phyloP scores from a whole-genome alignment of 78 protist genomes.

The Dictyostelium citrinum region DNA sequence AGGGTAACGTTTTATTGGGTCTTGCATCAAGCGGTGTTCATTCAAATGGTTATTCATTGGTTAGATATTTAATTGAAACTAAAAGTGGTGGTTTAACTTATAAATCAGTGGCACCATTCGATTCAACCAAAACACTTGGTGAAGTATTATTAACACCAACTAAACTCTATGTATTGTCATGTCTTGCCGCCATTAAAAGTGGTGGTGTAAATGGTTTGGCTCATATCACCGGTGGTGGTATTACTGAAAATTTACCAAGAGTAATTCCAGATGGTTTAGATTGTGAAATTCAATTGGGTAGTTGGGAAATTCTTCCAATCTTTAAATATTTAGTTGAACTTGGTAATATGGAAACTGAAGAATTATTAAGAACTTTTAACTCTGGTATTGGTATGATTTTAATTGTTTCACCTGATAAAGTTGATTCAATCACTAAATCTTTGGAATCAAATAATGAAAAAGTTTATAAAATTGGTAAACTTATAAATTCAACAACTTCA shows the following conservation, averaged over 20 bases:
- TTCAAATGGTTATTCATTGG: constrained; percentile 91
- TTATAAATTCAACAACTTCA: neutral
- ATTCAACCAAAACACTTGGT: constrained; percentile 62
- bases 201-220: constrained; percentile 82
- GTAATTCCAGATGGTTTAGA: constrained; percentile 70
- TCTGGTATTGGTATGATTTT: constrained; percentile 91
- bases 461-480: constrained; percentile 52
- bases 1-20: constrained; percentile 84
- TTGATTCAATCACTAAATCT: constrained; percentile 4
- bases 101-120: constrained; percentile 61
- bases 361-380: constrained; percentile 85
- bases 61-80: constrained; percentile 75
- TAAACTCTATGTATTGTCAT: constrained; percentile 73
- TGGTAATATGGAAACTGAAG: constrained; percentile 43
- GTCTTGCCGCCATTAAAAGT: constrained; percentile 74
- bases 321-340: constrained; percentile 78
- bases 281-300: constrained; percentile 35
- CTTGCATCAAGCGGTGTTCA: constrained; percentile 89
- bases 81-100: constrained; percentile 17
- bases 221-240: constrained; percentile 94
- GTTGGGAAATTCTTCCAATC: constrained; percentile 86
- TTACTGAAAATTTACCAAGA: constrained; percentile 89
- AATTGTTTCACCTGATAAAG: constrained; percentile 59
- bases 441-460: constrained; percentile 46
- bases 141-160: constrained; percentile 88